Evolutionary conservation across 1,284 basidiomycete species (phyloP), one percentile per base, ranked within the genome.

Genomic region (Moniliophthora roreri): DNA sequence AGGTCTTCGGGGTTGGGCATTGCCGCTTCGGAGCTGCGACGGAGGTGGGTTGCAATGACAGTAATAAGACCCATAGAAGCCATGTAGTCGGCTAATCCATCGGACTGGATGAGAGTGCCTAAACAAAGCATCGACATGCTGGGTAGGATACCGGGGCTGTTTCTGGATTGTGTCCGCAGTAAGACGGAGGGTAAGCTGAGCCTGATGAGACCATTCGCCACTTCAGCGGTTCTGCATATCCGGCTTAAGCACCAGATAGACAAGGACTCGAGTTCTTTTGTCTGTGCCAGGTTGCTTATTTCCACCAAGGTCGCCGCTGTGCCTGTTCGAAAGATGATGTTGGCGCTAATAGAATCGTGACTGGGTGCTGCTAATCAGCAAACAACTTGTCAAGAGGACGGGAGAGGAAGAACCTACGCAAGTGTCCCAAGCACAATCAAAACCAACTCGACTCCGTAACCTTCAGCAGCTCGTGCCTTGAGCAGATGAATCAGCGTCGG

Each of bases 201-300:
- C 41, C 62, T 66, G 48, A 67, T 51, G 26, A 67, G 24, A 2
- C 42, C 61, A 38, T 21, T 53, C 2, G 64, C 60, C n/a, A 66
- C 58, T 38, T 67, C 63, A 13, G 59, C 26, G n/a, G 45, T 63
- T 2, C 63, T 62, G 23, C 59, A 60, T 10, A 63, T 62, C 9
- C 63, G 62, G 39, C 55, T 54, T 10, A 67, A 44, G 37, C 64
- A 66, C 64, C 64, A 66, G 13, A 61, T 37, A 11, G 63, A 50
- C 18, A 67, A 54, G 5, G 57, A 54, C 1, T 57, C 57, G 18
- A 65, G 53, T n/a, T 64, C 59, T 16, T 60, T 51, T 3, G 60
- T 62, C 18, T 42, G 49, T 15, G 64, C 51, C 2, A 60, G 51
- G 32, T 59, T 58, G 49, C 63, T 50, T 9, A 65, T 58, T 28